A percentile compares a stretch with the other conserved stretches of the same genome.
phyloP scores from a whole-genome alignment of 75 land plant genomes.

The Azolla pinnata region DNA sequence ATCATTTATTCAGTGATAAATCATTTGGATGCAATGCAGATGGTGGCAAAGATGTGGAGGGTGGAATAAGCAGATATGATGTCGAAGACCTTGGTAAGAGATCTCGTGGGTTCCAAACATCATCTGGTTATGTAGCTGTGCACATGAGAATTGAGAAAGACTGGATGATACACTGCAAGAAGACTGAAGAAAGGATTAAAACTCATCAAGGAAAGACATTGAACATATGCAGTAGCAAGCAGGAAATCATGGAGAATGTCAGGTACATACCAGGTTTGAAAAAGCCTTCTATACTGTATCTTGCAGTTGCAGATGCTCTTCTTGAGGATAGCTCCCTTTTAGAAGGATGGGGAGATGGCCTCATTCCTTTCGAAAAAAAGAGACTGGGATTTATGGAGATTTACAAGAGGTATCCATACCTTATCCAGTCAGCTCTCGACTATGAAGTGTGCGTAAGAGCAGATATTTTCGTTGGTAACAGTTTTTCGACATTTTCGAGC shows the following conservation, averaged over 20 bases:
- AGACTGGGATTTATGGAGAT: slow-evolving; percentile 42
- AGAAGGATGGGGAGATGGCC: slow-evolving; percentile 62
- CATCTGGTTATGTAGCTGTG: slow-evolving; percentile 48
- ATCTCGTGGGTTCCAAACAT: neutral
- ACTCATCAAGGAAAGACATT: slow-evolving; percentile 12
- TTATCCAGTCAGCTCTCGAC: slow-evolving; percentile 74
- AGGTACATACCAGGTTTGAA: slow-evolving; percentile 30
- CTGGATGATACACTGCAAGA: slow-evolving; percentile 92
- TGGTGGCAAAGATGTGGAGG: no score
- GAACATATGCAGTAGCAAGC: slow-evolving; percentile 70
- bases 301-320: slow-evolving; percentile 75
- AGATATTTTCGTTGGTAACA: slow-evolving; percentile 77
- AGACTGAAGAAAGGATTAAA: slow-evolving; percentile 44
- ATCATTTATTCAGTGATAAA: no score
- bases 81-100: no score
- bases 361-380: slow-evolving; percentile 67
- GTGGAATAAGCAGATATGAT: no score
- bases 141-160: slow-evolving; percentile 92
- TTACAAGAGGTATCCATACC: slow-evolving; percentile 64
- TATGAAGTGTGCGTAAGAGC: slow-evolving; percentile 75
- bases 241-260: slow-evolving; percentile 59
- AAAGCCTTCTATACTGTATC: slow-evolving; percentile 50
- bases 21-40: no score
- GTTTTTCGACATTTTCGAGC: slow-evolving; percentile 92
- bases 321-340: slow-evolving; percentile 52